These are phyloP conservation scores for Solanum neorickii DNA, from an alignment of 257 asterid species.

Conservation along the genomic window DNA sequence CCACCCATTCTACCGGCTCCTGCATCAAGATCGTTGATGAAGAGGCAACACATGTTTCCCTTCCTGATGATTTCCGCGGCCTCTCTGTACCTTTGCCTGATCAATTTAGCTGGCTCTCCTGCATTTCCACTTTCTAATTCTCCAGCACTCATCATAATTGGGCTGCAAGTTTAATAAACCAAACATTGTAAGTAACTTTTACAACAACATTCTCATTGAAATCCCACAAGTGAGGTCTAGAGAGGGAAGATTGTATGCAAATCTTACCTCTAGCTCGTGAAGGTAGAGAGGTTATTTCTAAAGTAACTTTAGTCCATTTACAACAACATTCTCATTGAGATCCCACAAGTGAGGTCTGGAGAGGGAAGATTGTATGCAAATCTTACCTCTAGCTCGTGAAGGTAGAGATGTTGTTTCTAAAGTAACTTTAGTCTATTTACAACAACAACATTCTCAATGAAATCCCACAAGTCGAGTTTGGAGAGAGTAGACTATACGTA, in stretches of 20 bases:
- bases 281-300: not conserved
- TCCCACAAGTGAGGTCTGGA: rapidly evolving
- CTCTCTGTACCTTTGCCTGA: conserved; percentile 37
- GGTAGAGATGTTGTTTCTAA: not conserved
- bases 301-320: not conserved
- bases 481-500: not conserved
- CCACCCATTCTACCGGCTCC: conserved; percentile 35
- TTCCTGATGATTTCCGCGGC: conserved; percentile 34
- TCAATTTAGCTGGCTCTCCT: conserved; percentile 34
- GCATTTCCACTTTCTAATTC: conserved; percentile 45
- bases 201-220: not conserved
- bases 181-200: not conserved
- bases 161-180: conserved; percentile 10
- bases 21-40: conserved; percentile 44
- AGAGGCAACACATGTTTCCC: conserved; percentile 34
- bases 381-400: not conserved
- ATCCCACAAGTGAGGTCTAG: rapidly evolving
- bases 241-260: not conserved
- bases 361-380: not conserved
- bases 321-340: not conserved
- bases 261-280: not conserved
- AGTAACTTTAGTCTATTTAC: not conserved
- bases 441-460: not conserved
- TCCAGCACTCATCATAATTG: conserved; percentile 43
- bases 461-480: not conserved